Percentiles rank a stretch among this genome's conserved stretches.
phyloP scores from a whole-genome alignment of 148 eudicot genomes.

The Rheum nobile region DNA sequence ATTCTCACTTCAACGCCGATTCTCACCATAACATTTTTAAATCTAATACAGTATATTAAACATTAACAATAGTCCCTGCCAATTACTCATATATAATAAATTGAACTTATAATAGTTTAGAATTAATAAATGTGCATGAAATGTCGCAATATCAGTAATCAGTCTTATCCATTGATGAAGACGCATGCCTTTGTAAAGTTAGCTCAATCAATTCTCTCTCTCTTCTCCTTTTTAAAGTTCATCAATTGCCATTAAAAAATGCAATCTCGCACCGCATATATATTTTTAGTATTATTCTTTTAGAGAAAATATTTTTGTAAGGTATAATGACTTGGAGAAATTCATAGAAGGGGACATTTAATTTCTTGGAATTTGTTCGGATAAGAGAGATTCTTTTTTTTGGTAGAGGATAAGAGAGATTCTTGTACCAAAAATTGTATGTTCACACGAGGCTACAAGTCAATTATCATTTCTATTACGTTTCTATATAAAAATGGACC shows the following conservation, averaged over 20 bases:
- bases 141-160: background rate
- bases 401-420: constrained; percentile 7
- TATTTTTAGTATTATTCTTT: too few relatives aligned
- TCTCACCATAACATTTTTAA: too few relatives aligned
- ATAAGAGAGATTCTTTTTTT: constrained; percentile 7
- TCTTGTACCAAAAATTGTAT: background rate
- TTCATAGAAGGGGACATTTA: background rate
- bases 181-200: background rate
- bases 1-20: too few relatives aligned
- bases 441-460: constrained; percentile 1
- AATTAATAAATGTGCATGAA: too few relatives aligned
- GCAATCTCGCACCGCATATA: background rate
- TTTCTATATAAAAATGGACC: background rate
- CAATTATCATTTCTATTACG: constrained; percentile 1
- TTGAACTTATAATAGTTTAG: too few relatives aligned
- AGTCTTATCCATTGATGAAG: background rate
- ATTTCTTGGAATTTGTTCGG: constrained; percentile 1
- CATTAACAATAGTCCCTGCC: too few relatives aligned
- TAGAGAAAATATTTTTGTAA: too few relatives aligned
- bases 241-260: background rate
- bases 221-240: background rate
- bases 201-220: background rate
- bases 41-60: too few relatives aligned
- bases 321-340: background rate
- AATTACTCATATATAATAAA: too few relatives aligned